phyloP scores from a whole-genome alignment of 2,329 filamentous ascomycete species.

The Davidsoniella virescens region DNA sequence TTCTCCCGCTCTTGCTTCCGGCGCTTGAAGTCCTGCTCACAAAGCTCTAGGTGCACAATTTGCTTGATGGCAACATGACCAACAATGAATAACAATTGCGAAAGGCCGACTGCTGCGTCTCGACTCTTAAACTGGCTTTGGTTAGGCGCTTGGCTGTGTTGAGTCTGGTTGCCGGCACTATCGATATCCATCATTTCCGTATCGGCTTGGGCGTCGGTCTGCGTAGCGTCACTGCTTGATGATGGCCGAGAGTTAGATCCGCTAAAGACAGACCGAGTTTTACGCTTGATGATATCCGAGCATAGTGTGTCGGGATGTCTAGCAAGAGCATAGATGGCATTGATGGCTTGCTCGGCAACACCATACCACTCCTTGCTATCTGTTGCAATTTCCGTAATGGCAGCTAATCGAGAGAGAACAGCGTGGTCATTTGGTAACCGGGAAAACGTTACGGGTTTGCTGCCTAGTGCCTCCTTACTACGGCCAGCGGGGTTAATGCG shows the following conservation, averaged over 20 bases:
- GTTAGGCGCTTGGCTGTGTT: constrained; percentile 21
- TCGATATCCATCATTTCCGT: constrained; percentile 16
- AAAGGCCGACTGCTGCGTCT: constrained; percentile 59
- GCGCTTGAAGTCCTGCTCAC: constrained; percentile 93
- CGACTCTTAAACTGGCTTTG: constrained; percentile 25
- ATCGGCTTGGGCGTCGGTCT: constrained; percentile 14
- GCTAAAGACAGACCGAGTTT: constrained; percentile 67
- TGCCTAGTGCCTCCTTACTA: constrained; percentile 43
- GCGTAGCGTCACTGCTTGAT: constrained; percentile 20
- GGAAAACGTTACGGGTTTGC: constrained; percentile 50
- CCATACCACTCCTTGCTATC: constrained; percentile 94
- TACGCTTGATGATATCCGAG: constrained; percentile 74
- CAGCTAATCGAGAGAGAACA: constrained; percentile 62
- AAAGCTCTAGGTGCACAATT: constrained; percentile 95
- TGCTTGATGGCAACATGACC: constrained; percentile 97
- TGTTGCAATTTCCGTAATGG: constrained; percentile 70
- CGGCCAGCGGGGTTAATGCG: constrained; percentile 78
- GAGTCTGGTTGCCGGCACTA: constrained; percentile 15
- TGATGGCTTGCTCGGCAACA: constrained; percentile 88
- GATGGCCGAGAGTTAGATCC: constrained; percentile 21
- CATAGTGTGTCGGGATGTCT: constrained; percentile 90
- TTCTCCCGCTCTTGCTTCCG: constrained; percentile 84
- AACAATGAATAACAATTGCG: constrained; percentile 85
- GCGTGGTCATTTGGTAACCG: constrained; percentile 86
- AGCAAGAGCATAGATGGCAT: constrained; percentile 83